A percentile compares a stretch with the other conserved stretches of the same genome.
Conservation (phyloP, 441 rosid genomes). For the Geranium incanum region DNA sequence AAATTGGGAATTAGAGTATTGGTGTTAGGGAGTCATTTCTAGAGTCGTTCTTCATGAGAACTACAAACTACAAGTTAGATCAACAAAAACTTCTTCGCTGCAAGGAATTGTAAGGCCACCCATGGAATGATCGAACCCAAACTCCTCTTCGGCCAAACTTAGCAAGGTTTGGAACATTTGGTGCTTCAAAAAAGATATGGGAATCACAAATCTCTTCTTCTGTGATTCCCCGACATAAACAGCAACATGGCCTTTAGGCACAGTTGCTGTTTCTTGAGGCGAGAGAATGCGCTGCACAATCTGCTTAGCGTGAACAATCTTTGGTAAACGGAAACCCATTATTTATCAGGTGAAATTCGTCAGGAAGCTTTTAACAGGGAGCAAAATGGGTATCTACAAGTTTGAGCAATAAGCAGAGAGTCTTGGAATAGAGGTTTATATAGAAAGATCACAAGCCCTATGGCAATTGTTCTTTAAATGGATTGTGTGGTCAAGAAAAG, state of each 20-base stretch:
- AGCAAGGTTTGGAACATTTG: neutral
- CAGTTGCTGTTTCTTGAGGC: neutral
- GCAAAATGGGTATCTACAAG: neutral
- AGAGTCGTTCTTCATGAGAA: neutral
- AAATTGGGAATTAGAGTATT: too few relatives aligned
- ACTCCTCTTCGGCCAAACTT: neutral
- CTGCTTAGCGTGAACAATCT: conserved; percentile 1
- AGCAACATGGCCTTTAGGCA: neutral
- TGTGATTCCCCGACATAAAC: neutral
- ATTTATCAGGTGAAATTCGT: neutral
- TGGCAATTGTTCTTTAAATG: neutral
- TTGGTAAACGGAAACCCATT: neutral
- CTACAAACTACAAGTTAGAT: neutral
- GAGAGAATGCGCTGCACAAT: neutral
- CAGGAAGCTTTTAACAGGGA: neutral
- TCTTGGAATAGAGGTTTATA: neutral
- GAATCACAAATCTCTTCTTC: neutral
- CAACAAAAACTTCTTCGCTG: neutral
- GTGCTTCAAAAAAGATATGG: neutral
- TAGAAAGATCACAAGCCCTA: neutral
- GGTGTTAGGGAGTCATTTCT: too few relatives aligned
- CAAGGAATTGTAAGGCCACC: neutral
- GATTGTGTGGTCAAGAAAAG: neutral
- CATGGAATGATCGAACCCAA: neutral
- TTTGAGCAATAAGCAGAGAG: too few relatives aligned